Conservation (phyloP, 2,329 filamentous ascomycete species). For the Apiospora rasikravindrae region DNA sequence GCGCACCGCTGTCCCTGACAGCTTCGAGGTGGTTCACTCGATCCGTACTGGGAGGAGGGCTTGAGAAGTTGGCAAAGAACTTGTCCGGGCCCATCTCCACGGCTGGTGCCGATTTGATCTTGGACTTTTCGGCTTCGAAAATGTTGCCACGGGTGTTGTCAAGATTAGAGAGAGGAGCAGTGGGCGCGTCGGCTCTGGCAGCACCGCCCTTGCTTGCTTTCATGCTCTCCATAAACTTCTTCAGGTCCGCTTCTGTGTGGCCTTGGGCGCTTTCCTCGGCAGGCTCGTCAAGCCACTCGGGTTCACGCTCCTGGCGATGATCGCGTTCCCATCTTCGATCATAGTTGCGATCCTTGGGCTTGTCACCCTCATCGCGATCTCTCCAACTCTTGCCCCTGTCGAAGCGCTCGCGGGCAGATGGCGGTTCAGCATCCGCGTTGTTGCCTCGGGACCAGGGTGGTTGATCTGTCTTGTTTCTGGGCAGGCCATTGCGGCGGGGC, state of each 20-base stretch:
- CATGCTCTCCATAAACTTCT: slow-evolving; percentile 93
- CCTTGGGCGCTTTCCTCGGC: slow-evolving; percentile 71
- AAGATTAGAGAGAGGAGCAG: slow-evolving; percentile 40
- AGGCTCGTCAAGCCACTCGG: slow-evolving; percentile 87
- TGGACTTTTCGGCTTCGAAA: slow-evolving; percentile 55
- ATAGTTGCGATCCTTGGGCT: slow-evolving; percentile 41
- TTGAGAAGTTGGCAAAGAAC: slow-evolving; percentile 69
- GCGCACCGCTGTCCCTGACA: slow-evolving; percentile 45
- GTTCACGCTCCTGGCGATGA: slow-evolving; percentile 72
- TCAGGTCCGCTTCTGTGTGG: slow-evolving; percentile 88
- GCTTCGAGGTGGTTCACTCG: slow-evolving; percentile 60
- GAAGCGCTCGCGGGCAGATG: slow-evolving; percentile 58
- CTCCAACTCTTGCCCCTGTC: slow-evolving; percentile 67
- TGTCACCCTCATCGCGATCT: slow-evolving; percentile 47
- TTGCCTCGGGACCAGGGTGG: slow-evolving; percentile 74
- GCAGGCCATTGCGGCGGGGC: slow-evolving; percentile 67
- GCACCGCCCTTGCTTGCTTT: slow-evolving; percentile 63
- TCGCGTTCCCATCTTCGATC: slow-evolving; percentile 60
- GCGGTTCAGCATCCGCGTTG: slow-evolving; percentile 42
- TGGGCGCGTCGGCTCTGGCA: slow-evolving; percentile 44
- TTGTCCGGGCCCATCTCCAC: slow-evolving; percentile 75
- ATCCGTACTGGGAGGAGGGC: slow-evolving; percentile 43
- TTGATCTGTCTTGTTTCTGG: slow-evolving; percentile 69
- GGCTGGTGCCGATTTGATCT: slow-evolving; percentile 65
- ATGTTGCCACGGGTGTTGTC: slow-evolving; percentile 37